These are phyloP conservation scores for Mucor lusitanicus DNA, from an alignment of 371 early-diverging fungal genomes.

Conservation along the genomic window DNA sequence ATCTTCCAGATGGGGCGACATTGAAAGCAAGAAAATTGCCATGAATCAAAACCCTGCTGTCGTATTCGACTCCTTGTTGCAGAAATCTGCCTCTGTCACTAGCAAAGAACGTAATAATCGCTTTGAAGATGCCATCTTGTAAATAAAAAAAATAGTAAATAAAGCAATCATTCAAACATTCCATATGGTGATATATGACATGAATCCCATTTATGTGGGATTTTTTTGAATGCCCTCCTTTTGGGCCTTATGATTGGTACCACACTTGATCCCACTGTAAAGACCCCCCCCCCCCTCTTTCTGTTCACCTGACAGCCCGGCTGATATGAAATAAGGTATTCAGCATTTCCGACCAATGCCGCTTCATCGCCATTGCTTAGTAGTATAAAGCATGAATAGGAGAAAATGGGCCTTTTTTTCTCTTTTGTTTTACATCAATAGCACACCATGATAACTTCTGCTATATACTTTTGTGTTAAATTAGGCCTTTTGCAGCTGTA, in stretches of 20 bases:
- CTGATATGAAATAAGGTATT: not conserved
- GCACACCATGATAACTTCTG: conserved; percentile 21
- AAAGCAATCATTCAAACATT: not conserved
- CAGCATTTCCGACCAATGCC: conserved; percentile 10
- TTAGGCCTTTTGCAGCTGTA: conserved; percentile 41
- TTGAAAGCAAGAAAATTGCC: not conserved
- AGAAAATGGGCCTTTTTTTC: conserved; percentile 1
- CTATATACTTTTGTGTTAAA: conserved; percentile 41
- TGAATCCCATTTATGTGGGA: too few relatives aligned
- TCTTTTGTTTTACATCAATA: not conserved
- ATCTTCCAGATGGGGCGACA: not conserved
- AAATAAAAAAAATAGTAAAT: not conserved
- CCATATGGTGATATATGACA: not conserved
- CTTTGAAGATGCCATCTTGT: conserved; percentile 6
- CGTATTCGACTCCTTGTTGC: conserved; percentile 14
- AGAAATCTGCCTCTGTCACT: conserved; percentile 5
- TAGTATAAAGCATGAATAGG: not conserved
- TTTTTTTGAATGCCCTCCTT: too few relatives aligned
- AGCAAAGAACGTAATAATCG: not conserved
- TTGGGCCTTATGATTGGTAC: not conserved
- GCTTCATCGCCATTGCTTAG: not conserved
- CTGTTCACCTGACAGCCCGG: conserved; percentile 8
- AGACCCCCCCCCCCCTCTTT: not conserved
- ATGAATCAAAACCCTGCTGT: conserved; percentile 4
- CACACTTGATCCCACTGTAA: not conserved